Evolutionary conservation across 495 filamentous ascomycete species (phyloP).

Genomic region (Tuber brumale): DNA sequence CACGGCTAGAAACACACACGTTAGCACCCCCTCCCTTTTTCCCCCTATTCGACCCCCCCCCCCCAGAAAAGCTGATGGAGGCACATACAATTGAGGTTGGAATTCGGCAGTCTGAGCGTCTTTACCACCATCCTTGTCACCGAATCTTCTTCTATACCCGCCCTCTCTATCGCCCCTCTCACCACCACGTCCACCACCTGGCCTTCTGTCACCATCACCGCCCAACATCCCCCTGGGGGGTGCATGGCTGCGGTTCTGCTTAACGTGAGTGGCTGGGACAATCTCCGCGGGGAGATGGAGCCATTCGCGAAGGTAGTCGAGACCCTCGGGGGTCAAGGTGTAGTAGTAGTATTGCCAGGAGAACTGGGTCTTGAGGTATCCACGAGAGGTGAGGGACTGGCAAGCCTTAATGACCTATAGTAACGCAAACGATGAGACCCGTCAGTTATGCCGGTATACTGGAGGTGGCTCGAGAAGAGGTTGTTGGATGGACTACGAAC

Average conservation of each 20-base stretch:
- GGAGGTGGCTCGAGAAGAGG: constrained; percentile 11
- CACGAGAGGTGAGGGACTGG: constrained; percentile 95
- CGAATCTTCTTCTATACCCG: constrained; percentile 80
- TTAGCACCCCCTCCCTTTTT: constrained; percentile 32
- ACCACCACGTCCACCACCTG: constrained; percentile 56
- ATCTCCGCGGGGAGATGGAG: constrained; percentile 99
- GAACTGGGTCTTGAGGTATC: constrained; percentile 99
- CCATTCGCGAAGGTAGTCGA: constrained; percentile 99
- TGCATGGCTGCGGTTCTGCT: constrained; percentile 97
- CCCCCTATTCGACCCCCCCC: not conserved
- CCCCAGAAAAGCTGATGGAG: constrained; percentile 7
- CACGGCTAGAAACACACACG: constrained; percentile 55
- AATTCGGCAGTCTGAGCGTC: constrained; percentile 66
- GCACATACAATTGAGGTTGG: constrained; percentile 76
- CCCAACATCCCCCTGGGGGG: constrained; percentile 98
- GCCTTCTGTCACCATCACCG: constrained; percentile 65
- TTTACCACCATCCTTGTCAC: constrained; percentile 83
- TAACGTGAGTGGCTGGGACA: constrained; percentile 98
- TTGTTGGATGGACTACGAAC: constrained; percentile 41
- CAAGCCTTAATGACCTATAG: constrained; percentile 85
- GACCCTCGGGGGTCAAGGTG: constrained; percentile 97
- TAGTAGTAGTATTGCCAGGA: constrained; percentile 99
- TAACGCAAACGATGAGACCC: not conserved
- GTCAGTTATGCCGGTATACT: constrained; percentile 9
- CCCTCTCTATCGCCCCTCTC: constrained; percentile 79